Evolutionary conservation across 2,329 filamentous ascomycete species (phyloP), one percentile per base, ranked within the genome.

Genomic region (Colletotrichum tabaci): DNA sequence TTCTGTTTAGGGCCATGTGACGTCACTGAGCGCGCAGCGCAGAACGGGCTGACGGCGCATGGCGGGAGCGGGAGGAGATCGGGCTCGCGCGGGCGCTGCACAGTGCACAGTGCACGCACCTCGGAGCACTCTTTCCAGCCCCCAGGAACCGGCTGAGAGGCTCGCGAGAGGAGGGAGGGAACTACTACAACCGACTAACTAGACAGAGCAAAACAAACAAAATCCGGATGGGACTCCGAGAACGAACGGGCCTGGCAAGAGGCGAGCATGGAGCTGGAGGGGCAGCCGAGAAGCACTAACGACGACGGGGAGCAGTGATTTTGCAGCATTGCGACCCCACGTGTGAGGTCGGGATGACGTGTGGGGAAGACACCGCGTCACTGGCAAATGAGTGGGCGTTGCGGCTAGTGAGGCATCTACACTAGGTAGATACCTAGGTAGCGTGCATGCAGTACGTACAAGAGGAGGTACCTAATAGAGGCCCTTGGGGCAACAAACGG

Each of bases 301-400:
- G 35, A n/a, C 38, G 38, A 21, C 23, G 18, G 13, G 26, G 23
- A 38, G 18, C 30, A 46, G 23, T 21, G 58, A 16, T 21, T 49
- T 23, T 35, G 15, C 44, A 30, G 38, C 15, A 61, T 50, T 58
- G 60, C 57, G 38, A 67, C 67, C 61, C 67, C 67, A 67, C 67
- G 67, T 71, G 67, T 67, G 67, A 71, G 66, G 57, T 71, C 64
- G 64, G 67, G 67, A 67, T 67, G 64, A 67, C 67, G 67, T 62
- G 52, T 60, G 57, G 57, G 50, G 64, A 49, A 35, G 35, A 38
- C 35, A 38, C 21, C 62, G 52, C 57, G 64, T 71, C 64, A 62
- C 67, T 67, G 62, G 57, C 67, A 67, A 71, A 71, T 67, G 67
- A 67, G 47, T 55, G 26, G 50, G 53, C 52, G 44, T 44, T 18